A percentile compares a stretch with the other conserved stretches of the same genome.
Evolutionary conservation across 768 basidiomycete species (phyloP).

Genomic region (Xerocomellus chrysenteron): DNA sequence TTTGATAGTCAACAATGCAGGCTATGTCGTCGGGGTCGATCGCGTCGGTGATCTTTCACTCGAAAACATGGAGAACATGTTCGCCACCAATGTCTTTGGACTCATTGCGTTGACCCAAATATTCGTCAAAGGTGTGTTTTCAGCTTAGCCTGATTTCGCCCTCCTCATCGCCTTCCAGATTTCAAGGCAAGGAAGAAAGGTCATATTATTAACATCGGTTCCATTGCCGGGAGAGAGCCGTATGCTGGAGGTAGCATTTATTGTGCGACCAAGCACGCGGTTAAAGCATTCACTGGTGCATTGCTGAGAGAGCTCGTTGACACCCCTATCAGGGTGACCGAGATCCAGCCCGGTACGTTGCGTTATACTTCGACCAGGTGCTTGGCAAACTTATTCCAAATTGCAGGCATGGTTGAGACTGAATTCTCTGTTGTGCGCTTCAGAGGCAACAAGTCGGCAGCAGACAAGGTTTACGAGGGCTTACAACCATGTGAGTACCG

Average conservation of each 20-base stretch:
- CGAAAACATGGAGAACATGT: conserved; percentile 80
- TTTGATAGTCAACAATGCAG: conserved; percentile 69
- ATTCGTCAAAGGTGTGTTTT: conserved; percentile 49
- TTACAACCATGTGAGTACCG: conserved; percentile 70
- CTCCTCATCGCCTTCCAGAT: conserved; percentile 41
- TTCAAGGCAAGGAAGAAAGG: conserved; percentile 77
- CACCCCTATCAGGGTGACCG: conserved; percentile 90
- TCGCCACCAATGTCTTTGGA: conserved; percentile 79
- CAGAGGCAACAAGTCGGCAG: conserved; percentile 78
- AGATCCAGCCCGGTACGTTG: conserved; percentile 82
- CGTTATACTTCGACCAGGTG: background rate
- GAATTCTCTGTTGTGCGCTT: conserved; percentile 92
- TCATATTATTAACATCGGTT: conserved; percentile 94
- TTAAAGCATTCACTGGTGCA: conserved; percentile 82
- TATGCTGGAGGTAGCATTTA: conserved; percentile 93
- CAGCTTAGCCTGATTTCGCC: background rate
- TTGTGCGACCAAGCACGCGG: conserved; percentile 86
- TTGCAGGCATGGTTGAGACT: conserved; percentile 78
- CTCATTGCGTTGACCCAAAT: conserved; percentile 83
- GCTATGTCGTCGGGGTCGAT: conserved; percentile 87
- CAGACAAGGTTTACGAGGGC: conserved; percentile 90
- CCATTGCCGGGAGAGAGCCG: conserved; percentile 83
- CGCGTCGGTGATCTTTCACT: conserved; percentile 80
- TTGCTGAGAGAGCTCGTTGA: conserved; percentile 86
- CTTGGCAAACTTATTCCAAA: background rate